These are phyloP conservation scores for Xylaria grammica DNA, from an alignment of 495 filamentous ascomycete genomes.

Conservation along the genomic window DNA sequence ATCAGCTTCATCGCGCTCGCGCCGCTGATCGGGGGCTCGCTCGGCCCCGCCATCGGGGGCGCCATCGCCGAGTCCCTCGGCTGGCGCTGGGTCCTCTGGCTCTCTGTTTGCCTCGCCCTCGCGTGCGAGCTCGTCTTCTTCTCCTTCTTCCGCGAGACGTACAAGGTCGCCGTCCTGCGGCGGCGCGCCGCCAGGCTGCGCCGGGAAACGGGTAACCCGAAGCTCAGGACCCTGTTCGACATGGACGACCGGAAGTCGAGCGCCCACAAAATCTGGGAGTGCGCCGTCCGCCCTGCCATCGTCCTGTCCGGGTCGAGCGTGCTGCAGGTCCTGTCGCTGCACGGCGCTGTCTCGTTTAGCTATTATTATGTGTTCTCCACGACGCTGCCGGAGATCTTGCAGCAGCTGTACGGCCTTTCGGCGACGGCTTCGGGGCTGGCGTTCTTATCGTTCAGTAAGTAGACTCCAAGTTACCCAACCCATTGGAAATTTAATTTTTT, in stretches of 20 bases:
- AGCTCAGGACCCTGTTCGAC: conserved; percentile 54
- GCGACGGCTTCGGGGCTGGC: conserved; percentile 51
- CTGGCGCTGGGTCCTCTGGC: conserved; percentile 64
- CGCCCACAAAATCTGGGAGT: conserved; percentile 37
- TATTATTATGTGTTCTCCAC: conserved; percentile 61
- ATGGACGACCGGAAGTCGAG: conserved; percentile 24
- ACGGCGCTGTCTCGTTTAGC: conserved; percentile 54
- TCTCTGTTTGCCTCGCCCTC: conserved; percentile 53
- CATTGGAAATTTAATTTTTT: too few relatives aligned
- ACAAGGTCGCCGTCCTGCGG: conserved; percentile 54
- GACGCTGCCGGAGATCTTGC: conserved; percentile 57
- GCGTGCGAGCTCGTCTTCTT: conserved; percentile 54
- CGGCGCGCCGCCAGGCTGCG: conserved; percentile 46
- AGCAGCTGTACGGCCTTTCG: conserved; percentile 51
- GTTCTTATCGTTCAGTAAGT: conserved; percentile 59
- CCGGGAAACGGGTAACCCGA: conserved; percentile 46
- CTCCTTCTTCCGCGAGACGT: conserved; percentile 55
- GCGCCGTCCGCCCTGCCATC: conserved; percentile 52
- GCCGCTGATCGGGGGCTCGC: conserved; percentile 54
- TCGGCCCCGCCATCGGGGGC: conserved; percentile 66
- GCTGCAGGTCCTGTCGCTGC: conserved; percentile 54
- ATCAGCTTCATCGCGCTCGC: conserved; percentile 57
- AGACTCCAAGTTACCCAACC: neutral
- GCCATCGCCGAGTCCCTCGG: conserved; percentile 63
- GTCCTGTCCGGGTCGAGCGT: conserved; percentile 56